Base-by-base conservation (phyloP, 495 filamentous ascomycete genomes). In the Durotheca rogersii region DNA sequence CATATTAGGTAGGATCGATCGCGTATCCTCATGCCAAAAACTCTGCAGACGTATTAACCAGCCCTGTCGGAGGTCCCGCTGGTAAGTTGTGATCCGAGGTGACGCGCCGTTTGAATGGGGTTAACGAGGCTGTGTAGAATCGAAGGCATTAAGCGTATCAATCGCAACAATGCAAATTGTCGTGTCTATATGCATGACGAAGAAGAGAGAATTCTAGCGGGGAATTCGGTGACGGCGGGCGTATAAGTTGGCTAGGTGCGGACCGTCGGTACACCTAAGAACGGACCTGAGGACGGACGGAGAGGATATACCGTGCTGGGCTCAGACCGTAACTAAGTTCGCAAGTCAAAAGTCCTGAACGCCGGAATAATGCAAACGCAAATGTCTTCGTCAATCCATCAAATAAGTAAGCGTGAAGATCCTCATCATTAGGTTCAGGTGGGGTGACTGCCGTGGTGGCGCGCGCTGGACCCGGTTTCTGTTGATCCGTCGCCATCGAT, bases 401-500 rank as follows among this genome's bases (percentile, higher is more conserved):
- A 67, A 58, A 51, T 56, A 23, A 47, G 51, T 43, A 37, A 47
- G 41, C 47, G 47, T 60, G 52, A 44, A 49, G 40, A 29, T 17
- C 41, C 18, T 56, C 51, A 43, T 56, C 39, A 53, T 70, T 47
- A 64, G 42, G 53, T 53, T 49, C 65, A 63, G 30, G 62, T 64
- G 37, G 56, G 48, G 10, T 47, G 45, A 41, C 45, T 45, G 30
- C 59, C 52, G n/a, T 38, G 66, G 29, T 69, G 67, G 39, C n/a
- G n/a, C n/a, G 62, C 72, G 56, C 70, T 80, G 16, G 77, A 77
- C 50, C 69, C 73, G 1, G 77, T 78, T 47, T 80, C 77, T 19
- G 77, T 80, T 17, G 77, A 80, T 17, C 77, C 77, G 52, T 95
- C 89, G 43, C 88, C 91, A 47, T 99, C 91, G 60, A 97, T 91